These are phyloP conservation scores for Neofusicoccum sp. DNA, from an alignment of 2,329 filamentous ascomycete species.

Conservation along the genomic window DNA sequence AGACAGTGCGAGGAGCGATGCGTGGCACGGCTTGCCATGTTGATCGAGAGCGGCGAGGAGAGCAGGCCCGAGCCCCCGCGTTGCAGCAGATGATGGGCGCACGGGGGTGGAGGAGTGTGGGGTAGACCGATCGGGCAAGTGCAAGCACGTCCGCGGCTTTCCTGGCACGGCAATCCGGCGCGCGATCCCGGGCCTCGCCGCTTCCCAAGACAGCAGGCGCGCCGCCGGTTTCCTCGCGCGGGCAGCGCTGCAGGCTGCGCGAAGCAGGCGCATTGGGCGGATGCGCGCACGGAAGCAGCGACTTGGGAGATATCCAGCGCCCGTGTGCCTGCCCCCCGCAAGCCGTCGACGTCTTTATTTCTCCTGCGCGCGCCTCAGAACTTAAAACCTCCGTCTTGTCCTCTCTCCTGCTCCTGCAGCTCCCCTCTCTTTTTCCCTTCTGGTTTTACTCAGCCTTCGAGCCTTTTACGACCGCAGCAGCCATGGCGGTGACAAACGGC, in stretches of 20 bases:
- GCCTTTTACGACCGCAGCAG: neutral
- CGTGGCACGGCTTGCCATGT: neutral
- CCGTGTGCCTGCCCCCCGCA: neutral
- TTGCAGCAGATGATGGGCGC: neutral
- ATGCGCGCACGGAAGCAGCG: neutral
- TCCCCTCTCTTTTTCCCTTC: neutral
- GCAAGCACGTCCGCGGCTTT: neutral
- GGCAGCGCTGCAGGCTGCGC: neutral
- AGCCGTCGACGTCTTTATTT: neutral
- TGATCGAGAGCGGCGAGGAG: neutral
- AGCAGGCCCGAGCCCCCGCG: neutral
- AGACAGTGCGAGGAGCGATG: neutral
- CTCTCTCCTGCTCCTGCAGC: neutral
- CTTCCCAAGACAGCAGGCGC: neutral
- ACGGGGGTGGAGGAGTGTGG: neutral
- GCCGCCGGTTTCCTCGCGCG: neutral
- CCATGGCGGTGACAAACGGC: constrained; percentile 11
- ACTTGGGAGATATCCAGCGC: neutral
- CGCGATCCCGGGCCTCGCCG: neutral
- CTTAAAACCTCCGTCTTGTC: neutral
- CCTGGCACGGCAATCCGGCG: neutral
- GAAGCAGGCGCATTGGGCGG: neutral
- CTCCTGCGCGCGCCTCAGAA: neutral
- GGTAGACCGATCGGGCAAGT: constrained; percentile 1
- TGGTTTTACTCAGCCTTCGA: neutral